Percentiles rank a stretch among this genome's conserved stretches.
phyloP scores from a whole-genome alignment of 345 rosid genomes.

The Aegle marmelos region DNA sequence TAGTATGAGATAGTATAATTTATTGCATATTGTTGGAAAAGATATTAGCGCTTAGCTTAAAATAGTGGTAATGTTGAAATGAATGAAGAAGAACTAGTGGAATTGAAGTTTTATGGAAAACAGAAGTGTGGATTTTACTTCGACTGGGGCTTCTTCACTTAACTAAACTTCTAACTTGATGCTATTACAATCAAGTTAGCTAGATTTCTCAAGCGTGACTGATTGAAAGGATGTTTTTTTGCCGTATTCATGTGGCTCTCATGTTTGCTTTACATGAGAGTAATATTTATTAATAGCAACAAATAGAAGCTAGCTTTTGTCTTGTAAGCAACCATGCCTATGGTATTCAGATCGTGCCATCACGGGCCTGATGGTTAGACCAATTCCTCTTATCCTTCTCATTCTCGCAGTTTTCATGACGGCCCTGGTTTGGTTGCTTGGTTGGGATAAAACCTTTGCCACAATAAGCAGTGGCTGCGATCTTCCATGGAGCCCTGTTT shows the following conservation, averaged over 20 bases:
- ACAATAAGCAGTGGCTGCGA: too few relatives aligned
- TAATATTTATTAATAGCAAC: not conserved
- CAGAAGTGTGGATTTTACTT: not conserved
- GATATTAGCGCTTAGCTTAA: not conserved
- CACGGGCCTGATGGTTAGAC: too few relatives aligned
- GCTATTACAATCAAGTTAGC: not conserved
- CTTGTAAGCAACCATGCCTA: not conserved
- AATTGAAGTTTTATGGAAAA: not conserved
- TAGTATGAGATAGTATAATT: not conserved
- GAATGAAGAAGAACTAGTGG: not conserved
- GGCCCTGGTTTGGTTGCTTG: too few relatives aligned
- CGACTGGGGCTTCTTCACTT: not conserved
- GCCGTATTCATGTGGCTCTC: not conserved
- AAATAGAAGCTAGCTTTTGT: not conserved
- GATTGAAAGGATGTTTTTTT: not conserved
- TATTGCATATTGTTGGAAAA: not conserved
- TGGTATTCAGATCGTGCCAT: too few relatives aligned
- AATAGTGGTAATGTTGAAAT: not conserved
- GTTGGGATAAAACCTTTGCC: too few relatives aligned
- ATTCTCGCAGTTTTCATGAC: too few relatives aligned
- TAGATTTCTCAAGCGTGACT: not conserved
- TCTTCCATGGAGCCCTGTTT: too few relatives aligned
- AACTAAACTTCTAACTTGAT: not conserved
- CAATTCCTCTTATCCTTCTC: too few relatives aligned
- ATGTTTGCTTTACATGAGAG: not conserved